These are phyloP conservation scores for Simplicillium aogashimaense DNA, from an alignment of 2,329 filamentous ascomycete genomes.

Conservation along the genomic window DNA sequence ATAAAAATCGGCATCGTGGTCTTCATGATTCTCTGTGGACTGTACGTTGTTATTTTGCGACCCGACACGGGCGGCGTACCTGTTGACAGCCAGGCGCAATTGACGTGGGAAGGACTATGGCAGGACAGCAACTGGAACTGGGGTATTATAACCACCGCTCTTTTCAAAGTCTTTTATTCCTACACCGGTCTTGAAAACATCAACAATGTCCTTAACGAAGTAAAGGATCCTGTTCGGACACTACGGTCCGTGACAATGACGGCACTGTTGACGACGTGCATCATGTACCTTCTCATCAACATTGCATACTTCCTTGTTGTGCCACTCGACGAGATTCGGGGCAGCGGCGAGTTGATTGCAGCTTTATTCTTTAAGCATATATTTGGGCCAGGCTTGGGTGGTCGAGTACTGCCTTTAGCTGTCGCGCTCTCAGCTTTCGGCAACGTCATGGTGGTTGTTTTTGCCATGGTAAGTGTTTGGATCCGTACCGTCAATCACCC, in stretches of 20 bases:
- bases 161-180: conserved; percentile 62
- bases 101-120: conserved; percentile 47
- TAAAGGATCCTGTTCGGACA: conserved; percentile 57
- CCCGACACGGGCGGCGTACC: conserved; percentile 11
- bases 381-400: conserved; percentile 50
- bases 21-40: conserved; percentile 51
- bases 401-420: conserved; percentile 47
- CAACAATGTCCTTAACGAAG: conserved; percentile 63
- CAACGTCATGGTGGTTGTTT: conserved; percentile 66
- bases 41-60: conserved; percentile 45
- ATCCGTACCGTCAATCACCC: neutral
- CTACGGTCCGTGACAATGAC: conserved; percentile 51
- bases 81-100: conserved; percentile 3
- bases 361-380: conserved; percentile 56
- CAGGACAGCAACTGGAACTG: conserved; percentile 59
- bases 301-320: conserved; percentile 54
- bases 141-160: conserved; percentile 54
- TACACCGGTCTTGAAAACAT: conserved; percentile 58
- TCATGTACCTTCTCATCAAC: conserved; percentile 59
- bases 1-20: conserved; percentile 50
- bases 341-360: conserved; percentile 57
- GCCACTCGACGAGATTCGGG: conserved; percentile 55
- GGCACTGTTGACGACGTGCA: conserved; percentile 50
- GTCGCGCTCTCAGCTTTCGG: conserved; percentile 59
- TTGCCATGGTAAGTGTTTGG: conserved; percentile 47